Evolutionary conservation across 2,329 filamentous ascomycete species (phyloP).

Genomic region (Fusarium praegraminearum): DNA sequence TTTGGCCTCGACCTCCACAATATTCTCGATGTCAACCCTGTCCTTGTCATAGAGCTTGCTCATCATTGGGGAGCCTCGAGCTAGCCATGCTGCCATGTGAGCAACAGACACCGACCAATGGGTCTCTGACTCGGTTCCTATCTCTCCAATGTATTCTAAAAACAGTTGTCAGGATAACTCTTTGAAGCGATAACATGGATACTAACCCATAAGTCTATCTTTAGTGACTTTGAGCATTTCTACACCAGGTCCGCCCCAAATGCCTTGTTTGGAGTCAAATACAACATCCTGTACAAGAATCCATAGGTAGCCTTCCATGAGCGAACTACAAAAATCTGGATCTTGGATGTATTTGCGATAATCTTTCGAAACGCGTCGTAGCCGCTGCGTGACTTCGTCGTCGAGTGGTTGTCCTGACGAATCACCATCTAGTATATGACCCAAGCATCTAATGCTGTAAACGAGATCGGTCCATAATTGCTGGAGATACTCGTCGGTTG

Average conservation of each 20-base stretch:
- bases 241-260: neutral
- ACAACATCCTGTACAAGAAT: rapidly evolving
- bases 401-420: rapidly evolving
- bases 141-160: neutral
- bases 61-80: constrained; percentile 5
- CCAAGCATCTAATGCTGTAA: constrained; percentile 36
- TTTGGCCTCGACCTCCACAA: neutral
- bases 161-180: neutral
- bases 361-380: rapidly evolving
- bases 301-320: constrained; percentile 27
- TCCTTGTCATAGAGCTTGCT: neutral
- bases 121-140: rapidly evolving
- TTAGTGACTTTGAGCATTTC: rapidly evolving
- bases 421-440: neutral
- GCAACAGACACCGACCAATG: rapidly evolving
- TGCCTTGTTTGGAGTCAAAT: rapidly evolving
- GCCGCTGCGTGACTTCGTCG: rapidly evolving
- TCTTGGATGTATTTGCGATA: neutral
- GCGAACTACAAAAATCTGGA: neutral
- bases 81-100: constrained; percentile 10
- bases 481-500: constrained; percentile 20
- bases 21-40: rapidly evolving
- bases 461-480: constrained; percentile 32
- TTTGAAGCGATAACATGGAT: rapidly evolving
- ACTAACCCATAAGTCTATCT: neutral